These are phyloP conservation scores for Venturia pyrina DNA, from an alignment of 2,329 filamentous ascomycete species.

Conservation along the genomic window DNA sequence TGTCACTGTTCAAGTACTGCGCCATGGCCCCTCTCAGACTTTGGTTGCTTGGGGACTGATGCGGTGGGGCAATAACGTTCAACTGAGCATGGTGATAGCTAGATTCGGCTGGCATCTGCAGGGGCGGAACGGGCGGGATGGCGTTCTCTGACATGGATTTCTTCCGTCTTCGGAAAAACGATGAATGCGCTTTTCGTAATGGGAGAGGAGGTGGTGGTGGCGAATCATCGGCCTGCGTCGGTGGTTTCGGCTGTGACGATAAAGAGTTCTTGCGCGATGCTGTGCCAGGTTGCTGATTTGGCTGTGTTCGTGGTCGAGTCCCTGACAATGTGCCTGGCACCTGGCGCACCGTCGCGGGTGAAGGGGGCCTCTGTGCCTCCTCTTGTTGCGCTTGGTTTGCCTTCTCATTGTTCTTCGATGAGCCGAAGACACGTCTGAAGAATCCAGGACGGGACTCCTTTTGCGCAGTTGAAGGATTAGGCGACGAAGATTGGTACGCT, in stretches of 20 bases:
- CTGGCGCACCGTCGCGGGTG: constrained; percentile 6
- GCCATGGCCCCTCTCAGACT: constrained; percentile 82
- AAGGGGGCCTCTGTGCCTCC: constrained; percentile 8
- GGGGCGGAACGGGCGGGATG: constrained; percentile 48
- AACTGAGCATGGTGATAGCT: constrained; percentile 25
- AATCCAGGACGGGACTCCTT: constrained; percentile 72
- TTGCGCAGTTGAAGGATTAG: constrained; percentile 18
- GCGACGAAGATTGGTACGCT: constrained; percentile 17
- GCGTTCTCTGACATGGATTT: constrained; percentile 67
- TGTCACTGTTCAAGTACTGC: constrained; percentile 52
- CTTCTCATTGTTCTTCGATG: constrained; percentile 45
- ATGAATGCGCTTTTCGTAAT: constrained; percentile 69
- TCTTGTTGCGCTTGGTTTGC: constrained; percentile 15
- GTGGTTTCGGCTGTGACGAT: constrained; percentile 8
- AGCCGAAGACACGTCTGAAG: constrained; percentile 78
- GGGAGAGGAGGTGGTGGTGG: constrained; percentile 8
- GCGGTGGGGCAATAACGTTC: constrained; percentile 36
- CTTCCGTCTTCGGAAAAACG: constrained; percentile 89
- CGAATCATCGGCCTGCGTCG: constrained; percentile 12
- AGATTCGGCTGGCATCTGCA: constrained; percentile 26
- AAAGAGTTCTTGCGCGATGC: constrained; percentile 4
- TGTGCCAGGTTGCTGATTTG: constrained; percentile 14
- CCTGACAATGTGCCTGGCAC: constrained; percentile 1
- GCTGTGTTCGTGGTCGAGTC: constrained; percentile 18
- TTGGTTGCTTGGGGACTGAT: constrained; percentile 49